Percentiles rank a stretch among this genome's conserved stretches.
Conservation (phyloP, 495 filamentous ascomycete species). For the Penicillium verhagenii region DNA sequence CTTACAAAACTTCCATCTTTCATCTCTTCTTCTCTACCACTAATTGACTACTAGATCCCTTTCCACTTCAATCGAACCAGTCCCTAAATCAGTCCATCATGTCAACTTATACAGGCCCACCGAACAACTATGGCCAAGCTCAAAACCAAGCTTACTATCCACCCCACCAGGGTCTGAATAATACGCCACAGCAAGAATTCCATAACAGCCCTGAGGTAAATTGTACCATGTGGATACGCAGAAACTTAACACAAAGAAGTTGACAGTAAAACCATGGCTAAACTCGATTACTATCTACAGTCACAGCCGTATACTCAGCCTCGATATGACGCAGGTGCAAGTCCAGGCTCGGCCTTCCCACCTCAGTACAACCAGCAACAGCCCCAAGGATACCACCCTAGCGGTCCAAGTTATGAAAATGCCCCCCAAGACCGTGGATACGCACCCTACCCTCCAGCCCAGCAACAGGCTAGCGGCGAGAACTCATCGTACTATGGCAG, state of each 20-base stretch:
- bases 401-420: background rate
- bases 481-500: slow-evolving; percentile 1
- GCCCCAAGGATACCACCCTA: background rate
- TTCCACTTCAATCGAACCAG: background rate
- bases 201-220: too few species aligned
- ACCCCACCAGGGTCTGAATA: background rate
- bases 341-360: background rate
- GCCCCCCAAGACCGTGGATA: background rate
- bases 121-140: background rate
- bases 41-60: background rate
- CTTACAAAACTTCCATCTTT: background rate
- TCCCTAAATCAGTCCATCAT: background rate
- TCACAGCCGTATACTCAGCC: background rate
- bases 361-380: background rate
- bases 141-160: background rate
- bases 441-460: background rate
- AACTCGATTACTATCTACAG: background rate
- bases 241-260: too few species aligned
- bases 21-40: background rate
- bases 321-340: background rate
- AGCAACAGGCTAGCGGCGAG: background rate
- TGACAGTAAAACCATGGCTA: background rate
- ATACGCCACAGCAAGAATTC: background rate
- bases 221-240: too few species aligned
- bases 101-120: background rate